Evolutionary conservation across 169 alveolate species (phyloP), one percentile per base, ranked within the genome.

Genomic region (Ichthyophthirius multifiliis): DNA sequence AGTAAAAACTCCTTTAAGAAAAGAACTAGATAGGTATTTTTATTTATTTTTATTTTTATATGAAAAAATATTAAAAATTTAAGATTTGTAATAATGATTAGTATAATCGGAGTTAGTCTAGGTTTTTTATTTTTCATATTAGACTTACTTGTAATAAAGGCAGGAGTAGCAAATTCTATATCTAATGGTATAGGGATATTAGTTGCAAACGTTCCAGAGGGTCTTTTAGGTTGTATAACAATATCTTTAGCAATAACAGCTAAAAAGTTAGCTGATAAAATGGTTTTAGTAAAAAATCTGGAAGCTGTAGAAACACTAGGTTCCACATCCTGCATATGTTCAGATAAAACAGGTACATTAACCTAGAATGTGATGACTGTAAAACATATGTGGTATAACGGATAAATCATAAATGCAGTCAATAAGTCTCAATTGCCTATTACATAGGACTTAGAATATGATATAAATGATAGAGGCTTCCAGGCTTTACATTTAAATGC

Each of bases 281-380:
- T 89, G 43, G 95, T 94, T 9, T 79, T 95, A 76, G 97, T 93
- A 18, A 95, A 95, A 88, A 95, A 94, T 78, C 83, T 94, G 41
- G 95, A 94, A 81, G 86, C 95, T 41, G 96, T 94, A 30, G 97
- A 94, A 83, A 94, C 97, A 10, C 86, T 92, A 30, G 96, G 97
- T 32, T 91, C 96, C 5, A 92, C 95, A 10, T 85, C 96, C 12
- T 94, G 97, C 44, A 92, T 94, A 48, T 94, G 96, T 83, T 89
- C 96, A 4, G 97, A 94, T 76, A 94, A 94, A 78, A 94, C 97
- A 27, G 83, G 78, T 95, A 94, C 97, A 20, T 83, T 94, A 5
- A 94, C 96, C 31, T 86, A 94, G 81, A 94, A 94, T 81, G 91
- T 85, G 48, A 94, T 94, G 97, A 92, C 96, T 18, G 95, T 90